Evolutionary conservation across 371 early-diverging fungal species (phyloP), one percentile per base, ranked within the genome.

Genomic region (Syncephalastrum sp.): DNA sequence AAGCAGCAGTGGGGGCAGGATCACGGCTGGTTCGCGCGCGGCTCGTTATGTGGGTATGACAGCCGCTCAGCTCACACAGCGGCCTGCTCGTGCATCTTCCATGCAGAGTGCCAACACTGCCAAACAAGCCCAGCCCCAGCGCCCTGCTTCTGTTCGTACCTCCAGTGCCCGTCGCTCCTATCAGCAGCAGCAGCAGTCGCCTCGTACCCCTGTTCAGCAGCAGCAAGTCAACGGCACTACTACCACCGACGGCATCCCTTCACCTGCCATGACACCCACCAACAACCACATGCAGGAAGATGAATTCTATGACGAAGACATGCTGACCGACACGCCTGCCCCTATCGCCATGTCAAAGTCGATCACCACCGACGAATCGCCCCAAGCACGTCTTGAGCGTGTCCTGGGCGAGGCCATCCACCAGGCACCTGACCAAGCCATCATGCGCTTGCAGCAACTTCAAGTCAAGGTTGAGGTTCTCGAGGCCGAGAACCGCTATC

Each of bases 11-110:
- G 38, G 38, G 5, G 38, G 38, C 38, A 33, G 8, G 12, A 81
- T 80, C 47, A 74, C 81, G 3, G 69, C 67, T n/a, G 82, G 85
- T 27, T 82, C 82, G 7, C 66, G 82, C 23, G 84, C 86, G 15
- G 81, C 82, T 49, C 82, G 78, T 42, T 86, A 86, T 49, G 66
- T 85, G 24, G 79, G 83, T 19, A 76, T 85, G 77, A 81, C 82
- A 0, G 83, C 85, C 14, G 70, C 63, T 15, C 83, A 85, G 24
- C 72, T 85, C 5, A 73, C 76, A 14, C 83, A 85, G 42, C 74
- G 72, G 23, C 68, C 72, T 38, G 33, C 61, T 15, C 53, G 47
- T 46, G 42, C 50, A 3, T 27, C 57, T 10, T 48, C 55, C 10
- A 42, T 44, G 56, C 42, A 49, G 51, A 2, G n/a, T 19, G 15